phyloP scores from a whole-genome alignment of 2,329 filamentous ascomycete genomes.

The Sporothrix euskadiensis region DNA sequence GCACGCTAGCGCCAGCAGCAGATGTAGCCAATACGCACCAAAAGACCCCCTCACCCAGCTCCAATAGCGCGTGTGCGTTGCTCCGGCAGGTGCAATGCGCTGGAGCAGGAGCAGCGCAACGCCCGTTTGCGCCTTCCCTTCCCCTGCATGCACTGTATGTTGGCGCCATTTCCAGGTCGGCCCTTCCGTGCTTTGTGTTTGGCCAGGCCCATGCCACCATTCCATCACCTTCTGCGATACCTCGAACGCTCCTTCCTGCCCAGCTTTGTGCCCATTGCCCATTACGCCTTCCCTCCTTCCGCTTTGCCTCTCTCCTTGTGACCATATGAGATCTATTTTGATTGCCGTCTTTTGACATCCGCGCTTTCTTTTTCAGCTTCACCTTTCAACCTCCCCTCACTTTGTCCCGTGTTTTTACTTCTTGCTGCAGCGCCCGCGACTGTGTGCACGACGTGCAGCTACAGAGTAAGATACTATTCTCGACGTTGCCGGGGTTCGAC shows the following conservation, averaged over 20 bases:
- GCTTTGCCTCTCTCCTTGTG: not conserved
- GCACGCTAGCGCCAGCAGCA: too few species aligned
- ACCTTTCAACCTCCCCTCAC: not conserved
- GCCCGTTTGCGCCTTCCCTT: not conserved
- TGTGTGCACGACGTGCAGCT: not conserved
- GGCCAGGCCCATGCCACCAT: not conserved
- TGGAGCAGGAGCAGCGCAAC: not conserved
- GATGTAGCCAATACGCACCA: not conserved
- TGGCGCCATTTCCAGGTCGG: not conserved
- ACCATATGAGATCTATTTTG: not conserved
- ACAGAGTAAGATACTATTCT: not conserved
- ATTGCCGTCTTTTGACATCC: not conserved
- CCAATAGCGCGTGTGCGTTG: slow-evolving; percentile 2
- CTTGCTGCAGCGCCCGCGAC: not conserved
- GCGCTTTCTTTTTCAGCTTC: slow-evolving; percentile 1
- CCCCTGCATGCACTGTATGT: not conserved
- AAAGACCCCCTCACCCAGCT: not conserved
- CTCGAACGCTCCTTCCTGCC: not conserved
- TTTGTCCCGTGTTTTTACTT: not conserved
- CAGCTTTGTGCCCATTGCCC: not conserved
- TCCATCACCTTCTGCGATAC: slow-evolving; percentile 18
- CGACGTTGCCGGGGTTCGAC: slow-evolving; percentile 15
- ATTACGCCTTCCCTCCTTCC: slow-evolving; percentile 18
- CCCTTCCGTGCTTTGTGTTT: not conserved
- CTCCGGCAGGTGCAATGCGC: not conserved